A percentile compares a stretch with the other conserved stretches of the same genome.
Conservation (phyloP, 1,284 basidiomycete genomes). For the Boletus austroedulis region DNA sequence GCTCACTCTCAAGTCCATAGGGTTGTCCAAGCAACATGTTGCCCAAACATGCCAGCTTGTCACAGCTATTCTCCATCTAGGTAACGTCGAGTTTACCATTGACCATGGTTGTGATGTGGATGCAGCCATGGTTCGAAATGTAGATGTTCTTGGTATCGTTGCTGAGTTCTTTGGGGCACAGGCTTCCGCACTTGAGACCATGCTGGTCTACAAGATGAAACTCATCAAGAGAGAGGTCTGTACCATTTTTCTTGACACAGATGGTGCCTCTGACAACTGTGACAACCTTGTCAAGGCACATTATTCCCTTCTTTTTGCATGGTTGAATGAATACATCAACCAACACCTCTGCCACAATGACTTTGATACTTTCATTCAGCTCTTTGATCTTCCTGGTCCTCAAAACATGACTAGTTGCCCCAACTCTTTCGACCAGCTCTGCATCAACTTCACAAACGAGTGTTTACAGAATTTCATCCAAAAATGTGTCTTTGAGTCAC, state of each 20-base stretch:
- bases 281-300: conserved; percentile 93
- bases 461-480: conserved; percentile 84
- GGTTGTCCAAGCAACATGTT: conserved; percentile 89
- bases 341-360: conserved; percentile 90
- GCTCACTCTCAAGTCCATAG: conserved; percentile 88
- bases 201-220: conserved; percentile 89
- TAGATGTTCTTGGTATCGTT: conserved; percentile 75
- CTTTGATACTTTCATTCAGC: conserved; percentile 88
- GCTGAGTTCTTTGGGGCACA: conserved; percentile 90
- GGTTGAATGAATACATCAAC: conserved; percentile 97
- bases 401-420: conserved; percentile 82
- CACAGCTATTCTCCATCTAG: conserved; percentile 93
- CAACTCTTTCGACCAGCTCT: conserved; percentile 95
- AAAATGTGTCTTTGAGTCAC: conserved; percentile 74
- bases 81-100: conserved; percentile 91
- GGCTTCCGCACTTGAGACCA: conserved; percentile 71
- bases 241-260: conserved; percentile 93
- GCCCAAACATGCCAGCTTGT: conserved; percentile 93
- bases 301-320: conserved; percentile 93
- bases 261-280: conserved; percentile 87
- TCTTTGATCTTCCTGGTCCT: conserved; percentile 93
- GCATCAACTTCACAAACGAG: conserved; percentile 95
- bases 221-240: conserved; percentile 93
- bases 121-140: conserved; percentile 82
- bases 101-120: conserved; percentile 83